Percentiles rank a stretch among this genome's conserved stretches.
These are phyloP conservation scores for Alternaria gansuensis DNA, from an alignment of 2,329 filamentous ascomycete genomes.

Conservation along the genomic window DNA sequence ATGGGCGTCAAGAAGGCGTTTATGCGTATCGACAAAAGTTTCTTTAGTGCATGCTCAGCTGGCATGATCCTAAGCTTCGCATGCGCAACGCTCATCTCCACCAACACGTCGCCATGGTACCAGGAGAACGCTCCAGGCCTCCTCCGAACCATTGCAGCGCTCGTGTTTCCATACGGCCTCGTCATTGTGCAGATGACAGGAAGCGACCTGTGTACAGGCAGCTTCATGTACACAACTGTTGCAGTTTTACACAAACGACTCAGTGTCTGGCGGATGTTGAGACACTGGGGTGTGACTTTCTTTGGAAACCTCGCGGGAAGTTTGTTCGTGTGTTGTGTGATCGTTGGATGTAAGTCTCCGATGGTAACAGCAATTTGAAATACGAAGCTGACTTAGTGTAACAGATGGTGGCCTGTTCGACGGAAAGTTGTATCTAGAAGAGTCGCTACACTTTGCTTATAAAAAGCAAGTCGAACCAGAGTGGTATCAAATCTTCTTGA, in stretches of 20 bases:
- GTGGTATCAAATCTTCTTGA: constrained; percentile 33
- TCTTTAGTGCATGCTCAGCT: constrained; percentile 62
- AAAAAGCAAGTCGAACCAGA: constrained; percentile 31
- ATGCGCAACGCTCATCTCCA: constrained; percentile 20
- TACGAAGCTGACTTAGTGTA: background rate
- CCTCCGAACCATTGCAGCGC: constrained; percentile 42
- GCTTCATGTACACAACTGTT: constrained; percentile 33
- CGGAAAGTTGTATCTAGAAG: constrained; percentile 23
- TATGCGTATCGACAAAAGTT: constrained; percentile 63
- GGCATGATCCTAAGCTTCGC: constrained; percentile 63
- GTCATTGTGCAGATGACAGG: constrained; percentile 47
- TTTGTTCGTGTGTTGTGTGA: constrained; percentile 59
- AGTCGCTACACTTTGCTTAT: constrained; percentile 28
- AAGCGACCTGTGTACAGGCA: constrained; percentile 47
- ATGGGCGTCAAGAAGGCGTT: constrained; percentile 63
- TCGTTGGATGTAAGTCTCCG: constrained; percentile 57
- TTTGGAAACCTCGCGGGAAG: constrained; percentile 61
- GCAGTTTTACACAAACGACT: constrained; percentile 37
- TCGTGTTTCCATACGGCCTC: constrained; percentile 50
- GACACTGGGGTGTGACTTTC: constrained; percentile 60
- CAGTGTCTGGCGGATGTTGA: constrained; percentile 48
- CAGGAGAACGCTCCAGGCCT: constrained; percentile 35
- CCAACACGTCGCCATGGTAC: constrained; percentile 25
- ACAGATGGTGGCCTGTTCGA: constrained; percentile 59
- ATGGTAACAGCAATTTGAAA: background rate